Evolutionary conservation across 2,329 filamentous ascomycete genomes (phyloP).

Genomic region (Cylindrodendrum hubeiense): DNA sequence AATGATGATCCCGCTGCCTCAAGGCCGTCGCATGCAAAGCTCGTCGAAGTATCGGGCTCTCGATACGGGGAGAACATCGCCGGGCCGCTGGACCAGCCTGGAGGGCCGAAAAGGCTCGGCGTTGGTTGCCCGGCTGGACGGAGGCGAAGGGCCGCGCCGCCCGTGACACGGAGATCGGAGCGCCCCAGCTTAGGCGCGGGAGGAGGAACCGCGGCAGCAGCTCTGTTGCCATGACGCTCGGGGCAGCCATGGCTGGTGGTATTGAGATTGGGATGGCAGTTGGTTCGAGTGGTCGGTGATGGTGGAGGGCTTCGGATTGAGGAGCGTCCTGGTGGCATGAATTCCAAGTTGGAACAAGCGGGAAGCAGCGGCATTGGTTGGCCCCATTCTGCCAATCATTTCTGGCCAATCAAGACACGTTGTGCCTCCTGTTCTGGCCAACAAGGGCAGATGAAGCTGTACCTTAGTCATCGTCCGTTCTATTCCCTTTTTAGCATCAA

Average conservation of each 20-base stretch:
- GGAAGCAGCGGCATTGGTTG: conserved; percentile 45
- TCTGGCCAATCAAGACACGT: conserved; percentile 30
- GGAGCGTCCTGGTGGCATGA: conserved; percentile 35
- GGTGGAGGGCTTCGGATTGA: conserved; percentile 31
- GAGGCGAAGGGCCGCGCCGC: conserved; percentile 37
- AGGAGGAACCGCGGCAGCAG: conserved; percentile 66
- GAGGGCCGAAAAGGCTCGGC: conserved; percentile 36
- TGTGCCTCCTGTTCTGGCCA: conserved; percentile 21
- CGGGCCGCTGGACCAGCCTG: conserved; percentile 31
- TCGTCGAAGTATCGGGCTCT: conserved; percentile 49
- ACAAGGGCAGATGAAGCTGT: conserved; percentile 23
- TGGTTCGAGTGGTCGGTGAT: conserved; percentile 25
- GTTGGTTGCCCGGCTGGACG: conserved; percentile 29
- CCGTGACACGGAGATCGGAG: conserved; percentile 44
- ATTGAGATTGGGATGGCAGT: conserved; percentile 12
- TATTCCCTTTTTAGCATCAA: conserved; percentile 2
- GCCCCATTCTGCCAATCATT: conserved; percentile 8
- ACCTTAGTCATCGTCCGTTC: conserved; percentile 20
- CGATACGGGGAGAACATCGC: conserved; percentile 17
- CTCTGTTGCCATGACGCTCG: conserved; percentile 49
- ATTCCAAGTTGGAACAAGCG: conserved; percentile 34
- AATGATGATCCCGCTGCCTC: conserved; percentile 85
- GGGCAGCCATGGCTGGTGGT: conserved; percentile 42
- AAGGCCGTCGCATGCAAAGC: conserved; percentile 76
- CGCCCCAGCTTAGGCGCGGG: conserved; percentile 66